Evolutionary conservation across 2,329 filamentous ascomycete species (phyloP), one percentile per base, ranked within the genome.

Genomic region (Apiospora sp.): DNA sequence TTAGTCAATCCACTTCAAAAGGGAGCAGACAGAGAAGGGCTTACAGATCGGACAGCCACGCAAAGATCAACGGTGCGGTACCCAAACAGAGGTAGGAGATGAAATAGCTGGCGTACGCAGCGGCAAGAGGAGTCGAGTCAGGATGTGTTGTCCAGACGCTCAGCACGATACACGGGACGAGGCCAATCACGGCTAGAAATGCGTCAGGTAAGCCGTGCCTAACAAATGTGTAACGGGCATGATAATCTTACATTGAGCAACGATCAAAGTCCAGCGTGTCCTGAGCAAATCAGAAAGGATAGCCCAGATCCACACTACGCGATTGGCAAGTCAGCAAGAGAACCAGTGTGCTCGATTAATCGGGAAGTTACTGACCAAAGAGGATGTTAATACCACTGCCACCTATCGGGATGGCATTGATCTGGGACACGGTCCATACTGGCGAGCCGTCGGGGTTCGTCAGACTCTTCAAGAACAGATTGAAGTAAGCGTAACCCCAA

Each of bases 41-140:
- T 69, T 67, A 79, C 75, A 87, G 78, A 75, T 89, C 86, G 0
- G 86, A 84, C 3, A 88, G 78, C 87, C 87, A 89, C 0, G 86
- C 83, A 74, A 88, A 84, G 58, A 89, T 87, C 44, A 89, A 75
- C 0, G 87, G 86, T 1, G 86, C 87, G 0, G 86, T 88, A 0
- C 86, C 87, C 3, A 87, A 79, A 22, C 80, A 81, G 13, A 86
- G 79, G 74, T 84, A 87, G 0, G 84, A 83, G 75, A 88, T 85
- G 74, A 89, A 88, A 73, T 87, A 88, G 69, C 84, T 84, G 3
- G 86, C 85, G 74, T 89, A 89, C 0, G 86, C 87, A 2, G 84
- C 83, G 0, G 83, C 82, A 0, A 88, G 70, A 0, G 85, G 80
- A 0, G 86, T 83, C 0, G 80, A 77, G 2, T 76, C 75, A 0